Base-by-base conservation (phyloP, 345 rosid genomes). In the Draba incana region DNA sequence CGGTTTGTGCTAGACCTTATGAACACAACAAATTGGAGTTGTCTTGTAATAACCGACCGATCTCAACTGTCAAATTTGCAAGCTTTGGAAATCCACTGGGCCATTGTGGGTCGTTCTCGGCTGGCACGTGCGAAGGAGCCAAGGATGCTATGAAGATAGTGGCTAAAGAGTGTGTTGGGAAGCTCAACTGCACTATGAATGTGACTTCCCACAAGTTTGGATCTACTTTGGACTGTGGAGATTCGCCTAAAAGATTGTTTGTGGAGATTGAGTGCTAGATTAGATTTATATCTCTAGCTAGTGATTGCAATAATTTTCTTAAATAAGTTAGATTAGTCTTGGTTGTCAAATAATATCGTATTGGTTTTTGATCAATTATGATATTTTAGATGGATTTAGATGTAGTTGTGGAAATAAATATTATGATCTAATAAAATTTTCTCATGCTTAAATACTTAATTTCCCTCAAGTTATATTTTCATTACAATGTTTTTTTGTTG, bases 81-180 rank as follows among this genome's bases (percentile, higher is more conserved):
- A 88, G 84, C 68, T 86, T 81, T 47, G 94, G 94, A 13, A 72
- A 71, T 14, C 83, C 85, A 1, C 7, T 10, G 8, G 88, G 88
- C 1, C 28, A 46, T 4, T 82, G 88, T 42, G 86, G 91, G 15
- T 44, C 78, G 15, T 84, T 70, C 4, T 52, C 42, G 2, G 66
- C 54, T 43, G 76, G 76, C 8, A 53, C 68, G 3, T 76, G 80
- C 57, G 8, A 70, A 15, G 79, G 75, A 69, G 49, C 27, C 35
- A 65, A 52, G 30, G 76, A 76, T 70, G 80, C 80, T 25, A 46
- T 3, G 2, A 51, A 67, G 23, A 12, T 72, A 2, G 64, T 70
- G 28, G 62, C 71, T 52, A 3, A 64, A 51, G 72, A 71, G 2
- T 76, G 80, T 65, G 59, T 65, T 52, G 80, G 80, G 0, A 76